phyloP scores from a whole-genome alignment of 768 basidiomycete genomes.

The Paxillus ammoniavirescens region DNA sequence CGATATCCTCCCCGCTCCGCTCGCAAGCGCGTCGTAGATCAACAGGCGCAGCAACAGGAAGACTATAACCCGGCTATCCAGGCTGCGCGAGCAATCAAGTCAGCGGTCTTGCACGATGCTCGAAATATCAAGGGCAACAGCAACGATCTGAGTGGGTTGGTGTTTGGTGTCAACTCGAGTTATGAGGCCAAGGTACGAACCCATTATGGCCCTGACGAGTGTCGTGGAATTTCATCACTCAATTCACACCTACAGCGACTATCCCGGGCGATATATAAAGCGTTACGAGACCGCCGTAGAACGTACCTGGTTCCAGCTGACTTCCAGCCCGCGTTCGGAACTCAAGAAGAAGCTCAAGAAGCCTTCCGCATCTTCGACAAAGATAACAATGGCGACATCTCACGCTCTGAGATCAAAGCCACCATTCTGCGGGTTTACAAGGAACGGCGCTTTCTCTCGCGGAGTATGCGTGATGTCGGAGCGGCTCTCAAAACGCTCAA shows the following conservation, averaged over 20 bases:
- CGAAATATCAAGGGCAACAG: conserved; percentile 60
- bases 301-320: conserved; percentile 65
- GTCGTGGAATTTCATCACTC: neutral
- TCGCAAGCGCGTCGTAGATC: conserved; percentile 17
- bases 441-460: conserved; percentile 72
- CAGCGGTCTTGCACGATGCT: conserved; percentile 74
- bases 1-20: conserved; percentile 40
- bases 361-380: conserved; percentile 78
- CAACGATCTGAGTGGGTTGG: conserved; percentile 40
- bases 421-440: conserved; percentile 70
- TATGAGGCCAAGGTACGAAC: conserved; percentile 63
- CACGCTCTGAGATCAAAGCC: conserved; percentile 72
- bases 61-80: conserved; percentile 43
- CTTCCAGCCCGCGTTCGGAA: conserved; percentile 66
- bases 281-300: conserved; percentile 55
- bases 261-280: conserved; percentile 62
- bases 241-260: conserved; percentile 46
- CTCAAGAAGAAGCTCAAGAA: conserved; percentile 51
- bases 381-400: conserved; percentile 76
- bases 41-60: conserved; percentile 25
- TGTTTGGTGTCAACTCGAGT: conserved; percentile 54
- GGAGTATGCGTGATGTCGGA: conserved; percentile 75
- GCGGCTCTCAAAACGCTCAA: conserved; percentile 66
- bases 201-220: neutral
- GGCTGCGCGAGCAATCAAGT: conserved; percentile 65